Evolutionary conservation across 2,329 filamentous ascomycete species (phyloP).

Genomic region (Phaeosphaeriaceae sp.): DNA sequence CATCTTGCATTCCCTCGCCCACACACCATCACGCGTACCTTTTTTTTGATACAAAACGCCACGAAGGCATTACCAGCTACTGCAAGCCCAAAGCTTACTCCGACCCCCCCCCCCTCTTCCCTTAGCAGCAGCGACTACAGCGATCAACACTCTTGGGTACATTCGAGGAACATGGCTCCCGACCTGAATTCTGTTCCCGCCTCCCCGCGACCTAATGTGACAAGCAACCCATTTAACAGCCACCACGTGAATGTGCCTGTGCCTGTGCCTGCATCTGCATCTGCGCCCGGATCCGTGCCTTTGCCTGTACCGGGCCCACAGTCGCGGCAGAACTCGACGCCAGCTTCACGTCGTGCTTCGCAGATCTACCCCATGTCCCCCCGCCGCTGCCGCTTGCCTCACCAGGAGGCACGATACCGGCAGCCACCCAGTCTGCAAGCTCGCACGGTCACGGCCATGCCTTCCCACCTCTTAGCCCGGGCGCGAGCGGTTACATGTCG

Average conservation of each 20-base stretch:
- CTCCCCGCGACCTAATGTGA: conserved; percentile 40
- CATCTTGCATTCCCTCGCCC: too few species aligned
- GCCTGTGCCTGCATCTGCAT: too few species aligned
- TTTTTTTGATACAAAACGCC: too few species aligned
- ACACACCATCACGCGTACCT: too few species aligned
- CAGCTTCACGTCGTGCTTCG: conserved; percentile 42
- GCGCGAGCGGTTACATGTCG: conserved; percentile 28
- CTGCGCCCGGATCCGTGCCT: too few species aligned
- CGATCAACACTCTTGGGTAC: neutral
- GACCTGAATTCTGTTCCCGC: conserved; percentile 55
- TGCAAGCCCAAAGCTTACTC: too few species aligned
- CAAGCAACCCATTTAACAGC: conserved; percentile 17
- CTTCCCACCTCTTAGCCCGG: conserved; percentile 47
- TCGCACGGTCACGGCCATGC: conserved; percentile 40
- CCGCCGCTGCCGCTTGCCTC: conserved; percentile 51
- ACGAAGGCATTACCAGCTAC: too few species aligned
- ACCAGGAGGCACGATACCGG: conserved; percentile 39
- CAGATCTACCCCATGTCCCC: conserved; percentile 56
- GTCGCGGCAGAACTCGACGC: conserved; percentile 31
- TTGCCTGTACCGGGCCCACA: too few species aligned
- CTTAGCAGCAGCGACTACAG: too few species aligned
- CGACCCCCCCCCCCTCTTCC: too few species aligned
- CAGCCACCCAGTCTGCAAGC: conserved; percentile 15
- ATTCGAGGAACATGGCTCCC: conserved; percentile 51
- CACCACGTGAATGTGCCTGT: too few species aligned